Evolutionary conservation across 1,284 basidiomycete genomes (phyloP).

Genomic region (Pseudozyma thailandica): DNA sequence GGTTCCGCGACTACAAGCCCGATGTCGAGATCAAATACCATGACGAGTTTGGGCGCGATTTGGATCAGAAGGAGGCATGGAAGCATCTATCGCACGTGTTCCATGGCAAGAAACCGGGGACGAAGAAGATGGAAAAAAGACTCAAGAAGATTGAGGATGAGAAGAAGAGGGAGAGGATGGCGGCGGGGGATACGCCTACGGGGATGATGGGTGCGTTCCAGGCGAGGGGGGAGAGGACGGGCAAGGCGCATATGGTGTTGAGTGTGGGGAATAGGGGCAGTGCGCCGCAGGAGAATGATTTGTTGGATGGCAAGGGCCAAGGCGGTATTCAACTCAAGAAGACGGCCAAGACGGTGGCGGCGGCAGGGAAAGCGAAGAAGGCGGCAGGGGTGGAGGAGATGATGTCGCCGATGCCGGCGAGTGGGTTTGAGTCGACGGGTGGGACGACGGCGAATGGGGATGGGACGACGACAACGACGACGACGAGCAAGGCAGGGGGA

Average conservation of each 20-base stretch:
- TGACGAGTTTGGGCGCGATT: conserved; percentile 83
- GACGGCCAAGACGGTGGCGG: neutral
- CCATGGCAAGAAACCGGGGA: conserved; percentile 65
- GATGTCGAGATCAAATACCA: conserved; percentile 96
- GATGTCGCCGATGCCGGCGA: conserved; percentile 6
- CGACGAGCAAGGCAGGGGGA: conserved; percentile 24
- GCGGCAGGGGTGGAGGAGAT: conserved; percentile 15
- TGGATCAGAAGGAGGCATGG: conserved; percentile 85
- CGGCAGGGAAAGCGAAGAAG: conserved; percentile 3
- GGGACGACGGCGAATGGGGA: conserved; percentile 12
- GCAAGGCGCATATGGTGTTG: conserved; percentile 67
- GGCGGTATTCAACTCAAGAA: conserved; percentile 30
- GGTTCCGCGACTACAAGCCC: conserved; percentile 94
- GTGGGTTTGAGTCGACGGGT: conserved; percentile 5
- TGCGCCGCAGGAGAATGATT: conserved; percentile 62
- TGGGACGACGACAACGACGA: conserved; percentile 2
- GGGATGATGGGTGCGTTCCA: conserved; percentile 64
- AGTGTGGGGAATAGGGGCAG: conserved; percentile 61
- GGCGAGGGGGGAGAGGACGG: conserved; percentile 59
- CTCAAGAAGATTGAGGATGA: conserved; percentile 63
- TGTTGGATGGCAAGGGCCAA: conserved; percentile 39
- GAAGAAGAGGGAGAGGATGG: conserved; percentile 62
- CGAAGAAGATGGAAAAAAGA: conserved; percentile 63
- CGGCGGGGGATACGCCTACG: conserved; percentile 64
- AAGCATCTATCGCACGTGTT: conserved; percentile 67